Conservation (phyloP, 2,329 filamentous ascomycete genomes). For the Epichloe aotearoae region DNA sequence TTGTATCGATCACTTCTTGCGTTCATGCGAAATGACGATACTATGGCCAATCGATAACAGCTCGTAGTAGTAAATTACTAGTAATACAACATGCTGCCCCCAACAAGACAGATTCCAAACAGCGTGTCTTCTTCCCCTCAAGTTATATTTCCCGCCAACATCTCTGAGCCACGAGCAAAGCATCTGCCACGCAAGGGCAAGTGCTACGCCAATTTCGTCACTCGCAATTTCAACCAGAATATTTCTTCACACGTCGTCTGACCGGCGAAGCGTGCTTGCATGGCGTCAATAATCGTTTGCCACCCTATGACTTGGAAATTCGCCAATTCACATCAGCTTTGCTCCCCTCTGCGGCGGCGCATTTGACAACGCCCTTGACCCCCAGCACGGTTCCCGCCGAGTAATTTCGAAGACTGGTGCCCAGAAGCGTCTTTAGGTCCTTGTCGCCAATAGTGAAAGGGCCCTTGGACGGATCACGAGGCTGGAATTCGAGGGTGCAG, state of each 20-base stretch:
- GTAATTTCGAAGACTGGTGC: constrained; percentile 9
- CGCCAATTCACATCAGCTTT: constrained; percentile 12
- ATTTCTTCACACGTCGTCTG: not conserved
- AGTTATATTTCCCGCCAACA: too few relatives aligned
- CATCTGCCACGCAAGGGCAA: too few relatives aligned
- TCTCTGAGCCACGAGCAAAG: too few relatives aligned
- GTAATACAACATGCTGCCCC: too few relatives aligned
- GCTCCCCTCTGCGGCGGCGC: constrained; percentile 7
- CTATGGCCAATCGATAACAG: too few relatives aligned
- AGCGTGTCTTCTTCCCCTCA: too few relatives aligned
- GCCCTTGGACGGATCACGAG: constrained; percentile 8
- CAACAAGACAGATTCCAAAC: too few relatives aligned
- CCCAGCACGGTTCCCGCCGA: constrained; percentile 10
- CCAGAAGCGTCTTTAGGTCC: constrained; percentile 12
- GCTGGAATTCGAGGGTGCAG: constrained; percentile 15
- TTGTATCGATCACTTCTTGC: too few relatives aligned
- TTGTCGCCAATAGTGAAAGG: constrained; percentile 12
- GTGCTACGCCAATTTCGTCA: not conserved
- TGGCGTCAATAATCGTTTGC: not conserved
- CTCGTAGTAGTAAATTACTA: too few relatives aligned
- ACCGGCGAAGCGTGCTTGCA: not conserved
- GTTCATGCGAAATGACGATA: too few relatives aligned
- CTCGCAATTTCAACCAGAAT: too few relatives aligned
- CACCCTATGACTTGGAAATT: constrained; percentile 10
- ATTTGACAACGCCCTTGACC: constrained; percentile 12